Conservation (phyloP, 78 protist genomes). For the Dictyostelium purpureum region DNA sequence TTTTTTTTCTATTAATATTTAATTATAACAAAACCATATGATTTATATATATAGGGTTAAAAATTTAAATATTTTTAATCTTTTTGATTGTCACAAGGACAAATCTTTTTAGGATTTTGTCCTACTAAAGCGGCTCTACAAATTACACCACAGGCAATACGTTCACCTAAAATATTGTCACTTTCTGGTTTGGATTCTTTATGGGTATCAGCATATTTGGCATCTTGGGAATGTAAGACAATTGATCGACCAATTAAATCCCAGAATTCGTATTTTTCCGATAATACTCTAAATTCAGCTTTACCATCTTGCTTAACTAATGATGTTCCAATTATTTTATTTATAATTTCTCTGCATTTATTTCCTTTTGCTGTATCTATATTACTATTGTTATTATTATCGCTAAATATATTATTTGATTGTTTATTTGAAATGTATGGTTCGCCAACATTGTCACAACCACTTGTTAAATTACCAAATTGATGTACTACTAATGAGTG, state of each 20-base stretch:
- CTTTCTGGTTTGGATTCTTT: background rate
- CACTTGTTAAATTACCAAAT: constrained; percentile 36
- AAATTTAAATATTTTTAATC: too few species aligned
- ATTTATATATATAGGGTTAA: too few species aligned
- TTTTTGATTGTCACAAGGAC: constrained; percentile 51
- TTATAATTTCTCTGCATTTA: background rate
- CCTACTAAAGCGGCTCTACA: constrained; percentile 67
- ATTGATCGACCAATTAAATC: constrained; percentile 64
- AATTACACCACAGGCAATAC: constrained; percentile 62
- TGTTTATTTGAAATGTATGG: background rate
- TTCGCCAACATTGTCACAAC: constrained; percentile 45
- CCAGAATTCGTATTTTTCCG: constrained; percentile 50
- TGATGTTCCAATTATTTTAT: constrained; percentile 8
- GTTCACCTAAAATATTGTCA: background rate
- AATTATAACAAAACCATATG: too few species aligned
- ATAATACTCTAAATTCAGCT: constrained; percentile 37
- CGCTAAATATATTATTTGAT: background rate
- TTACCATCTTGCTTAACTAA: constrained; percentile 32
- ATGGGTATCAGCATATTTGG: background rate
- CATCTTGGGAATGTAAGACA: constrained; percentile 39
- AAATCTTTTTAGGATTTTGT: constrained; percentile 59
- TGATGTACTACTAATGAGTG: constrained; percentile 55
- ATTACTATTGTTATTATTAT: background rate
- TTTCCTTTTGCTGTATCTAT: background rate
- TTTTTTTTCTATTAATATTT: too few species aligned